Conservation (phyloP, 495 filamentous ascomycete genomes). For the Xylaria scruposa region DNA sequence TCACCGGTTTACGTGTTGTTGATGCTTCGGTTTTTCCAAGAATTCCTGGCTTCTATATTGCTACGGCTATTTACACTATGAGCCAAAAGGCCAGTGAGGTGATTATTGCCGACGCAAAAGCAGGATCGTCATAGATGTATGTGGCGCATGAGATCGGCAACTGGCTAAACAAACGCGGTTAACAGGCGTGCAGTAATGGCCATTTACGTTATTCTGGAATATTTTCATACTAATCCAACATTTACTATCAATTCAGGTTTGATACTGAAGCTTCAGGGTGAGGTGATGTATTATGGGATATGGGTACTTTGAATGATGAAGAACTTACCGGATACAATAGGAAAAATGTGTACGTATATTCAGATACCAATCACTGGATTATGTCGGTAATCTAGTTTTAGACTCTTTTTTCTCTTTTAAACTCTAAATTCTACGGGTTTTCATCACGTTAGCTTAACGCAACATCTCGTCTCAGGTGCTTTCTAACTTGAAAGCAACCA, state of each 20-base stretch:
- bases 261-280: not conserved
- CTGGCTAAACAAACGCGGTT: not conserved
- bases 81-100: conserved; percentile 67
- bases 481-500: too few species aligned
- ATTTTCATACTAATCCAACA: not conserved
- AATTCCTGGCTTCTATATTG: conserved; percentile 64
- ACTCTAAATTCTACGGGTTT: too few species aligned
- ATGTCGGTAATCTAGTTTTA: too few species aligned
- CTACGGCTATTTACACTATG: conserved; percentile 61
- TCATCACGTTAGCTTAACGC: too few species aligned
- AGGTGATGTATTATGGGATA: not conserved
- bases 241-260: not conserved
- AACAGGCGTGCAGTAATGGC: not conserved
- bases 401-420: too few species aligned
- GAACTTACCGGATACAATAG: not conserved
- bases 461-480: too few species aligned
- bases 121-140: not conserved
- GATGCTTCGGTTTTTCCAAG: conserved; percentile 62
- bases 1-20: conserved; percentile 56
- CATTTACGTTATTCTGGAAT: not conserved
- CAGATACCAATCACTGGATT: too few species aligned
- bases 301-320: not conserved
- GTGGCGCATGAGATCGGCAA: not conserved
- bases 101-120: conserved; percentile 42
- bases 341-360: too few species aligned